Percentiles rank a stretch among this genome's conserved stretches.
These are phyloP conservation scores for Herpetomonas tarakana DNA, from an alignment of 208 protist species.

Conservation along the genomic window DNA sequence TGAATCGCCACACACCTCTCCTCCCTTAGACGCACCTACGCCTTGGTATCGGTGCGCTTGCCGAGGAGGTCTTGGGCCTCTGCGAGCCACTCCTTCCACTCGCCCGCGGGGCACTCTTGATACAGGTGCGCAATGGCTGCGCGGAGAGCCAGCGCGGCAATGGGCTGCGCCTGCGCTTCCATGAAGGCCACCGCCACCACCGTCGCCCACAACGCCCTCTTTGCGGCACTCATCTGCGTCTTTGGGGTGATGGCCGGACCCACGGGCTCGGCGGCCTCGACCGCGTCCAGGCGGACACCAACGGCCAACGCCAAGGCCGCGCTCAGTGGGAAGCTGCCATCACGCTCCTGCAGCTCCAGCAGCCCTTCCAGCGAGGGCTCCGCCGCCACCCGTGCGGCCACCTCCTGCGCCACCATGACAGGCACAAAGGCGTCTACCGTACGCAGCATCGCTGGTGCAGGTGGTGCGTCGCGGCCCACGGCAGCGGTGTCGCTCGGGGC, in stretches of 20 bases:
- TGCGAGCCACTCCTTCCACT: slow-evolving; percentile 20
- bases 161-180: slow-evolving; percentile 6
- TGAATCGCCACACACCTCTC: too few relatives aligned
- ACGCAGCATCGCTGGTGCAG: slow-evolving; percentile 8
- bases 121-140: slow-evolving; percentile 22
- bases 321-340: slow-evolving; percentile 40
- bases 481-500: neutral
- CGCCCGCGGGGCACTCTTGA: slow-evolving; percentile 14
- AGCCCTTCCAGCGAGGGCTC: slow-evolving; percentile 21
- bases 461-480: neutral
- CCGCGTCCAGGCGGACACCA: slow-evolving; percentile 11
- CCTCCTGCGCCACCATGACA: slow-evolving; percentile 20
- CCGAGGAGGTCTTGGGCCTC: too few relatives aligned
- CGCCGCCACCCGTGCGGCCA: neutral
- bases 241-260: slow-evolving; percentile 8
- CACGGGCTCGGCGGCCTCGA: slow-evolving; percentile 20
- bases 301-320: slow-evolving; percentile 17
- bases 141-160: slow-evolving; percentile 21
- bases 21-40: too few relatives aligned
- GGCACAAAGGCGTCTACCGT: slow-evolving; percentile 32
- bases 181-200: slow-evolving; percentile 38
- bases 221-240: neutral
- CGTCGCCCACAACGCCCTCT: slow-evolving; percentile 35
- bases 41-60: too few relatives aligned
- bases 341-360: slow-evolving; percentile 28